Evolutionary conservation across 2,329 filamentous ascomycete genomes (phyloP).

Genomic region (Aspergillus bombycis): DNA sequence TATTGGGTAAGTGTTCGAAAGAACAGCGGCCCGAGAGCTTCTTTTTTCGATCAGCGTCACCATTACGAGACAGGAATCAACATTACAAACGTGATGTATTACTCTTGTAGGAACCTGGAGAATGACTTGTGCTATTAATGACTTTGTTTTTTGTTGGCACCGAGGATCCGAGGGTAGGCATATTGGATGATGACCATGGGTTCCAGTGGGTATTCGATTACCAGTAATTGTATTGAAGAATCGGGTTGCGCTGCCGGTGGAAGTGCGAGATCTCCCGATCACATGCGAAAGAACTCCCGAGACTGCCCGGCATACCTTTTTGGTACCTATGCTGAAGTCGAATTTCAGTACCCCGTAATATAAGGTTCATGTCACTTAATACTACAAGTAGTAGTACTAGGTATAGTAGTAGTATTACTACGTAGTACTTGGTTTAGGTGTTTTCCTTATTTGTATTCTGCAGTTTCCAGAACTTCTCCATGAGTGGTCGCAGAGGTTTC

Average conservation of each 20-base stretch:
- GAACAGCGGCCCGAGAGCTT: constrained; percentile 7
- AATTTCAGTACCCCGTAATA: not conserved
- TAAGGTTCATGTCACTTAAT: not conserved
- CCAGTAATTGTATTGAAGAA: not conserved
- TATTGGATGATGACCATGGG: not conserved
- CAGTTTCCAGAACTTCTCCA: not conserved
- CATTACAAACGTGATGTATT: constrained; percentile 1
- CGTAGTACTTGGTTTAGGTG: not conserved
- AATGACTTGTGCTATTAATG: constrained; percentile 1
- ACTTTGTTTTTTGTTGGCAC: constrained; percentile 4
- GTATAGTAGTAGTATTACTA: too few relatives aligned
- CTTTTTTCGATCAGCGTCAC: constrained; percentile 10
- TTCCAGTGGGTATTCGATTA: not conserved
- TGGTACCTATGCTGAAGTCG: not conserved
- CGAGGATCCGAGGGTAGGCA: not conserved
- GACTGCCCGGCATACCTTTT: constrained; percentile 9
- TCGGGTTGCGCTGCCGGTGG: constrained; percentile 3
- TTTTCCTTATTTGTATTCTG: not conserved
- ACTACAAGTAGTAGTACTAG: not conserved
- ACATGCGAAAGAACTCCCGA: constrained; percentile 11
- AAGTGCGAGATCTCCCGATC: constrained; percentile 17
- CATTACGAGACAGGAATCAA: constrained; percentile 10
- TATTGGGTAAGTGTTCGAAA: constrained; percentile 4
- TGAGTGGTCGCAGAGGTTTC: not conserved
- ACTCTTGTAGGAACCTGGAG: not conserved